A percentile compares a stretch with the other conserved stretches of the same genome.
phyloP scores from a whole-genome alignment of 805 yeast genomes.

The Yarrowia osloensis region DNA sequence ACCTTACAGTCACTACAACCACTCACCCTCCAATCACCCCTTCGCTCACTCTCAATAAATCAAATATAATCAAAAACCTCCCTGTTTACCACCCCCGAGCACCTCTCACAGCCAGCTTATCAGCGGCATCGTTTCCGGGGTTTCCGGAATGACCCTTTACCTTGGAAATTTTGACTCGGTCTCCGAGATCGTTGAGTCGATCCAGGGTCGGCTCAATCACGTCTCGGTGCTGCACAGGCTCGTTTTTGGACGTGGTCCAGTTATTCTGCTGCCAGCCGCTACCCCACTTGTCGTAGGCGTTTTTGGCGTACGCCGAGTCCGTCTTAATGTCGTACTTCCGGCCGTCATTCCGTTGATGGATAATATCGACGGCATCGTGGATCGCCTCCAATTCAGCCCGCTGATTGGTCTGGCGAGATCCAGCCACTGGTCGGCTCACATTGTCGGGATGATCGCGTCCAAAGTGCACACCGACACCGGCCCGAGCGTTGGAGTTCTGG shows the following conservation, averaged over 20 bases:
- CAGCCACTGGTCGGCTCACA: neutral
- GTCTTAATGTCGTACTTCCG: neutral
- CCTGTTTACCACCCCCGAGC: neutral
- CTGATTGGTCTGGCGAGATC: neutral
- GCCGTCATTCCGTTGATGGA: neutral
- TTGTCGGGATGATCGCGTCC: neutral
- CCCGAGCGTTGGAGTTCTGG: neutral
- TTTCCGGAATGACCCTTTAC: constrained; percentile 2
- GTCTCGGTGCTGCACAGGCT: neutral
- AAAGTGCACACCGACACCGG: constrained; percentile 9
- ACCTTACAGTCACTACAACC: too few species aligned
- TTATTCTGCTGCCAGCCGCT: neutral
- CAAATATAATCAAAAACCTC: too few species aligned
- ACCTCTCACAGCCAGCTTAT: neutral
- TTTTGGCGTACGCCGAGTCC: neutral
- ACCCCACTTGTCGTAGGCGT: neutral
- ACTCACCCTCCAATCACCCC: too few species aligned
- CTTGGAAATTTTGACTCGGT: neutral
- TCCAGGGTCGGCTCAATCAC: neutral
- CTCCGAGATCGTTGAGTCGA: neutral
- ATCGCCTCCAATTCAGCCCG: constrained; percentile 15
- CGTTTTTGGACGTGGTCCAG: constrained; percentile 4
- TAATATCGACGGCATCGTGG: neutral
- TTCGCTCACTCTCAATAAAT: too few species aligned
- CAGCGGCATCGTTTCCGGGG: constrained; percentile 1